These are phyloP conservation scores for Zygosaccharomyces pseudorouxii DNA, from an alignment of 805 yeast genomes.

Conservation along the genomic window DNA sequence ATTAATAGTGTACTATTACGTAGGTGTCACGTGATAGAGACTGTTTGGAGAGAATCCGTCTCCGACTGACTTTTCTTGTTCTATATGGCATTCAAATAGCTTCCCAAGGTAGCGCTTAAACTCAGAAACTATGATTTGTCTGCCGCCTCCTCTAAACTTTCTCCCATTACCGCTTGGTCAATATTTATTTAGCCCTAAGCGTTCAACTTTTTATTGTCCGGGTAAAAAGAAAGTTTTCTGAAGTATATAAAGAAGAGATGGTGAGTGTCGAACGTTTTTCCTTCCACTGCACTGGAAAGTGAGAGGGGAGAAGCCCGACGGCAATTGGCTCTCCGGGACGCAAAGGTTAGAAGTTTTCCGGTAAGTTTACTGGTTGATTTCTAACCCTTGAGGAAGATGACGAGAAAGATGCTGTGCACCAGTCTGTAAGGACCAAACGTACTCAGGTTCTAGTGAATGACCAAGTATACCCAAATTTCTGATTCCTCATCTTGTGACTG, in stretches of 20 bases:
- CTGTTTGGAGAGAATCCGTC: too few species aligned
- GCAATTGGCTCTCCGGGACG: background rate
- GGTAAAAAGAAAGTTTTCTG: background rate
- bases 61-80: too few species aligned
- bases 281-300: background rate
- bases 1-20: too few species aligned
- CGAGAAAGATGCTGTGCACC: constrained; percentile 39
- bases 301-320: too few species aligned
- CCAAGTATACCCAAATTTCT: constrained; percentile 39
- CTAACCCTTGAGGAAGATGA: constrained; percentile 24
- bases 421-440: constrained; percentile 32
- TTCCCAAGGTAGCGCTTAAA: too few species aligned
- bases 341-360: background rate
- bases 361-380: constrained; percentile 6
- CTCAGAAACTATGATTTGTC: too few species aligned
- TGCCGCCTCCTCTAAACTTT: background rate
- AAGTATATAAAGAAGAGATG: background rate
- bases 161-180: background rate
- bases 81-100: too few species aligned
- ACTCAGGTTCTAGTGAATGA: constrained; percentile 37
- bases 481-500: constrained; percentile 17
- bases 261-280: too few species aligned
- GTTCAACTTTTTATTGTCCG: background rate
- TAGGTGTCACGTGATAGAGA: too few species aligned
- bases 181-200: background rate